Evolutionary conservation across 805 yeast species (phyloP), one percentile per base, ranked within the genome.

Genomic region (Kuraishia ogatae): DNA sequence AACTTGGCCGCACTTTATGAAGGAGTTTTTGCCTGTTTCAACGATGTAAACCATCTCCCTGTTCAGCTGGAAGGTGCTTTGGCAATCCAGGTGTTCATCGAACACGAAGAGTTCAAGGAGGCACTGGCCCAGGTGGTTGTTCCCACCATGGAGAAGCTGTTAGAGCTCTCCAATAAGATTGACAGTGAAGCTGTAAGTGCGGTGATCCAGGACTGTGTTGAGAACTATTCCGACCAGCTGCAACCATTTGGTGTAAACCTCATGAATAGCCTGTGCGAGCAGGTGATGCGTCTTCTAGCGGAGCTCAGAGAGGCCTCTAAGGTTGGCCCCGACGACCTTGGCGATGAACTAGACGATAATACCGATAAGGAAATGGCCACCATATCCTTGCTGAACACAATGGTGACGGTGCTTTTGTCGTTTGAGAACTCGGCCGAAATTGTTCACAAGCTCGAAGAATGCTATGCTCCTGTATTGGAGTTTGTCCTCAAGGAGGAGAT

Each of bases 201-300:
- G 23, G 97, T 93, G 6, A 90, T 93, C 86, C 98, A 93, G 74
- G 97, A 92, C 63, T 86, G 94, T 66, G 97, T 93, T 29, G 97
- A 92, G 65, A 82, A 81, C 56, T 94, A 87, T 69, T 79, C 96
- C 4, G 88, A 85, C 60, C 96, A 93, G 69, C 76, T 93, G 61
- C 94, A 92, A 59, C 98, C 99, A 24, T 93, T 90, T 68, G 96
- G 97, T 24, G 79, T 83, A 28, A 84, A 83, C 55, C 70, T 87
- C 60, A 71, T 71, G 74, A 62, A 69, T 60, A 80, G 84, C 65
- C 71, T 87, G 61, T 84, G 86, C 21, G 86, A 85, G 58, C 97
- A 93, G 67, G 85, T 91, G 63, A 66, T 88, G 68, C 77, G 83
- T 59, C 66, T 89, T 26, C 87, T 92, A 1, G 71, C 75, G 51